A percentile compares a stretch with the other conserved stretches of the same genome.
Conservation (phyloP, 768 basidiomycete genomes). For the Psilocybe sp. region DNA sequence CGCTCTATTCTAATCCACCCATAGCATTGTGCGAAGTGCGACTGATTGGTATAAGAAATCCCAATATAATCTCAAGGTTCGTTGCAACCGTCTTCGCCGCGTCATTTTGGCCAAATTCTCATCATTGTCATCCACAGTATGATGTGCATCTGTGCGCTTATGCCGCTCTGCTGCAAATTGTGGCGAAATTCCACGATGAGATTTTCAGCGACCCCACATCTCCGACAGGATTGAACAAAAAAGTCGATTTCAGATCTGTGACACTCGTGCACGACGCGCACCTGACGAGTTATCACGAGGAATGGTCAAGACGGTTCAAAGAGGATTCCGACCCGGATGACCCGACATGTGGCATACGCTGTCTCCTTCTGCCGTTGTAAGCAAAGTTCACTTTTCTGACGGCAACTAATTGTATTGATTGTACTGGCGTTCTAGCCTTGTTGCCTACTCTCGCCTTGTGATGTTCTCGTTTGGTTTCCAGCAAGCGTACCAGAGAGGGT, state of each 20-base stretch:
- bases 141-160: slow-evolving; percentile 78
- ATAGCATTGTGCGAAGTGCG: slow-evolving; percentile 65
- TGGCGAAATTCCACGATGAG: slow-evolving; percentile 73
- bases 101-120: neutral
- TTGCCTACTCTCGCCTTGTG: slow-evolving; percentile 75
- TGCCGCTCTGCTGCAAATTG: slow-evolving; percentile 64
- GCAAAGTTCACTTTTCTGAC: slow-evolving; percentile 20
- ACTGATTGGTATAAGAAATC: slow-evolving; percentile 76
- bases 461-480: slow-evolving; percentile 89
- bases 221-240: slow-evolving; percentile 71
- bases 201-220: slow-evolving; percentile 71
- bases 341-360: slow-evolving; percentile 56
- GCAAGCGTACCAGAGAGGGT: slow-evolving; percentile 72
- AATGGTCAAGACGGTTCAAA: slow-evolving; percentile 60
- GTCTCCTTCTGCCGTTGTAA: slow-evolving; percentile 71
- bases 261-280: slow-evolving; percentile 59
- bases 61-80: slow-evolving; percentile 55
- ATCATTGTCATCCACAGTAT: slow-evolving; percentile 38
- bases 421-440: slow-evolving; percentile 45
- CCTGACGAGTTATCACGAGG: slow-evolving; percentile 57
- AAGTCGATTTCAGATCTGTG: slow-evolving; percentile 64
- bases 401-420: neutral
- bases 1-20: neutral
- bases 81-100: slow-evolving; percentile 3
- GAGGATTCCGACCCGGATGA: slow-evolving; percentile 62